These are phyloP conservation scores for Auriscalpium orientale DNA, from an alignment of 768 basidiomycete genomes.

Conservation along the genomic window DNA sequence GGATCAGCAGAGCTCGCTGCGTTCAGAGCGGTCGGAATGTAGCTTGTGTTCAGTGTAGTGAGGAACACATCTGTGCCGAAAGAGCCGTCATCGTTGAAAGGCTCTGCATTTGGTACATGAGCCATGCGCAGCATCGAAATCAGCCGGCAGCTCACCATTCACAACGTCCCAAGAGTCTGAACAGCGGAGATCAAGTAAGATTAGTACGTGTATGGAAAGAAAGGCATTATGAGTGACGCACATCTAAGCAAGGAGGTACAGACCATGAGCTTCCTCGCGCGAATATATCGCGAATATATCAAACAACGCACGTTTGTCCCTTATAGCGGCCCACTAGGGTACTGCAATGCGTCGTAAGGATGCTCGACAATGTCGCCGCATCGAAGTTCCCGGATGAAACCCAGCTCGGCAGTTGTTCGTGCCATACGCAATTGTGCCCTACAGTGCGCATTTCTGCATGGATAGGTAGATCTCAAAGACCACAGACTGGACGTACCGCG, in stretches of 20 bases:
- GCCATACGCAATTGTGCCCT: conserved; percentile 37
- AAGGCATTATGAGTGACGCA: not conserved
- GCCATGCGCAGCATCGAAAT: no score
- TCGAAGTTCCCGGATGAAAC: conserved; percentile 25
- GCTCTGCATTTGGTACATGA: conserved; percentile 20
- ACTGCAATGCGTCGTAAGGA: conserved; percentile 28
- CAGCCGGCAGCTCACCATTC: conserved; percentile 27
- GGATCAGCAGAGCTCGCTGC: conserved; percentile 51
- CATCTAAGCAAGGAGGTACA: not conserved
- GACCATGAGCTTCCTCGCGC: conserved; percentile 5
- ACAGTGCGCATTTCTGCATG: not conserved
- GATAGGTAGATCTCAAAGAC: not conserved
- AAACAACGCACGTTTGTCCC: conserved; percentile 27
- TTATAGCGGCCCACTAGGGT: conserved; percentile 32
- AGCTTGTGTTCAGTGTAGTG: conserved; percentile 38
- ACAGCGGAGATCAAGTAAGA: not conserved
- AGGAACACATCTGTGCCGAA: conserved; percentile 47
- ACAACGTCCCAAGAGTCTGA: conserved; percentile 46
- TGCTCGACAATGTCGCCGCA: conserved; percentile 22
- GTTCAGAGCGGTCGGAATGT: conserved; percentile 41
- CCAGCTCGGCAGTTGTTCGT: conserved; percentile 38
- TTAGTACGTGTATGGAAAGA: conserved; percentile 5
- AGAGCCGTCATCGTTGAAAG: conserved; percentile 58
- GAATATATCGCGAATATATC: not conserved
- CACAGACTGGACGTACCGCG: conserved; percentile 25